Conservation (phyloP, 2,329 filamentous ascomycete genomes). For the Penicillium sp. region DNA sequence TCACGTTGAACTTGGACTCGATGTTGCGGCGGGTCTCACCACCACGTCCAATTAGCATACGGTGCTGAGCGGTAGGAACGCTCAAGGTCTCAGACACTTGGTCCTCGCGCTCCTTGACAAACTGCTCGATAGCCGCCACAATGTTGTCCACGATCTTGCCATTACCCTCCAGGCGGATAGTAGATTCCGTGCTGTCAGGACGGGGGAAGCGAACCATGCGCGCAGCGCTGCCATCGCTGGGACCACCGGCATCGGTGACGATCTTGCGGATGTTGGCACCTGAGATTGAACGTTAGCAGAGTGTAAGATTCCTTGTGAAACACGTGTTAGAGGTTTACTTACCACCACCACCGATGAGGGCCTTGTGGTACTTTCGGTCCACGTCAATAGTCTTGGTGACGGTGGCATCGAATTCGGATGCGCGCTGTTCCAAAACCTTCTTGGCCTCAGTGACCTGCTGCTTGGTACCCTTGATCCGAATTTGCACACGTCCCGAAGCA, state of each 20-base stretch:
- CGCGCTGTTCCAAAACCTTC: conserved; percentile 81
- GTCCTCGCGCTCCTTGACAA: conserved; percentile 76
- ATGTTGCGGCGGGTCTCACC: conserved; percentile 80
- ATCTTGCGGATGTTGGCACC: conserved; percentile 81
- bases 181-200: conserved; percentile 72
- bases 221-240: conserved; percentile 76
- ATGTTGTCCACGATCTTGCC: conserved; percentile 84
- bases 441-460: conserved; percentile 84
- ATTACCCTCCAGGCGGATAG: conserved; percentile 82
- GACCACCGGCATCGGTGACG: conserved; percentile 80
- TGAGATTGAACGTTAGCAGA: conserved; percentile 43
- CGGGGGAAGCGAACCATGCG: conserved; percentile 94
- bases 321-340: conserved; percentile 36
- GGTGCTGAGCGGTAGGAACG: conserved; percentile 83
- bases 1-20: conserved; percentile 78
- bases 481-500: conserved; percentile 66
- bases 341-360: conserved; percentile 84
- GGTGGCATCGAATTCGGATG: conserved; percentile 83
- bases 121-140: conserved; percentile 69
- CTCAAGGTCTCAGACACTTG: conserved; percentile 74
- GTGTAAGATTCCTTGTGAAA: neutral
- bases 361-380: conserved; percentile 84
- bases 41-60: conserved; percentile 82
- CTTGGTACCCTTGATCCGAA: conserved; percentile 88
- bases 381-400: conserved; percentile 76